Conservation (phyloP, 805 yeast species). For the Nakazawaea ernobii region DNA sequence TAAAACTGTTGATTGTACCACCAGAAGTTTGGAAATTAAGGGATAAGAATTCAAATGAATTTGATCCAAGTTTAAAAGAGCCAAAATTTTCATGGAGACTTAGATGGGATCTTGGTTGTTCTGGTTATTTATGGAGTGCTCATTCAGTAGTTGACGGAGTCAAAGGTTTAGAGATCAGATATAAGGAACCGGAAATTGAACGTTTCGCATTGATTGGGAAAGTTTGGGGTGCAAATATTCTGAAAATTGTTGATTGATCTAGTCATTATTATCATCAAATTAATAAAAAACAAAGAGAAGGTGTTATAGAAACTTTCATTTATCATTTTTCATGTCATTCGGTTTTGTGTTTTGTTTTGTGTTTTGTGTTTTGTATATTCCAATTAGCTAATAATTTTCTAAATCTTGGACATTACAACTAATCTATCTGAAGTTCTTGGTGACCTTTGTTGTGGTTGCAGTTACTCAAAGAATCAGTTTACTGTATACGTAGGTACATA, state of each 20-base stretch:
- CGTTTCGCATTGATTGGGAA: not conserved
- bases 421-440: no score
- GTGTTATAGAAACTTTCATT: no score
- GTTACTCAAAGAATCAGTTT: no score
- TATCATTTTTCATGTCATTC: not conserved
- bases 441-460: no score
- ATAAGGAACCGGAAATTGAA: conserved; percentile 1
- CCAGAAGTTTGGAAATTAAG: conserved; percentile 39
- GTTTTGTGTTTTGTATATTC: no score
- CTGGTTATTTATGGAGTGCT: conserved; percentile 11
- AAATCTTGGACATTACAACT: no score
- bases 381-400: no score
- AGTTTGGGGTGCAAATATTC: conserved; percentile 7
- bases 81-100: conserved; percentile 47
- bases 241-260: not conserved
- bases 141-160: conserved; percentile 8
- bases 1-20: conserved; percentile 36
- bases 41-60: conserved; percentile 22
- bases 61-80: conserved; percentile 33
- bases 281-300: no score
- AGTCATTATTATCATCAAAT: no score
- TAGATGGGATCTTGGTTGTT: conserved; percentile 10
- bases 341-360: not conserved
- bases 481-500: no score
- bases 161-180: conserved; percentile 5